These are phyloP conservation scores for Talaromyces thailandensis DNA, from an alignment of 495 filamentous ascomycete genomes.

Conservation along the genomic window DNA sequence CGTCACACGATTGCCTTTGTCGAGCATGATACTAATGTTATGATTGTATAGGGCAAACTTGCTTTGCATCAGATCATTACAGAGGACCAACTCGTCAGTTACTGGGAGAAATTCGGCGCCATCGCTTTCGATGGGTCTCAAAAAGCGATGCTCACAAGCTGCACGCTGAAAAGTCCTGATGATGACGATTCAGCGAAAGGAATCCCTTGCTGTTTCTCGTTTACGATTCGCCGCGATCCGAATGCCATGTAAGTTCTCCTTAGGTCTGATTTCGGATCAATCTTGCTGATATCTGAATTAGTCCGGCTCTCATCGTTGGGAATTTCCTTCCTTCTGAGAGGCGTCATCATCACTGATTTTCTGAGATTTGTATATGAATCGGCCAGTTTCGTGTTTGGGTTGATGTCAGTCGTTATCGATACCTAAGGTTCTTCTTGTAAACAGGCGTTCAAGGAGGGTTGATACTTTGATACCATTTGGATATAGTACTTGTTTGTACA, in stretches of 20 bases:
- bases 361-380: conserved; percentile 7
- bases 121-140: conserved; percentile 96
- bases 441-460: neutral
- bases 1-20: neutral
- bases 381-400: neutral
- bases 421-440: too few species aligned
- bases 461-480: neutral
- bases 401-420: neutral
- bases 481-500: neutral
- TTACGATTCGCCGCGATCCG: conserved; percentile 87
- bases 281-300: conserved; percentile 19
- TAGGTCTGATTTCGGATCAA: conserved; percentile 10
- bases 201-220: conserved; percentile 93
- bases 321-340: conserved; percentile 72
- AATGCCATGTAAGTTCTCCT: conserved; percentile 79
- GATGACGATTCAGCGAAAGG: conserved; percentile 59
- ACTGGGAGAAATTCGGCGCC: conserved; percentile 99
- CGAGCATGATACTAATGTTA: neutral
- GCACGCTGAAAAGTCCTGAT: conserved; percentile 79
- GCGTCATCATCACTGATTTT: conserved; percentile 1
- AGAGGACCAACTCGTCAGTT: conserved; percentile 88
- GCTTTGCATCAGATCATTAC: conserved; percentile 92
- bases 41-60: conserved; percentile 68
- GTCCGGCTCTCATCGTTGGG: conserved; percentile 88
- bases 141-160: conserved; percentile 93